These are phyloP conservation scores for Candida odintsovae DNA, from an alignment of 805 yeast species.

Conservation along the genomic window DNA sequence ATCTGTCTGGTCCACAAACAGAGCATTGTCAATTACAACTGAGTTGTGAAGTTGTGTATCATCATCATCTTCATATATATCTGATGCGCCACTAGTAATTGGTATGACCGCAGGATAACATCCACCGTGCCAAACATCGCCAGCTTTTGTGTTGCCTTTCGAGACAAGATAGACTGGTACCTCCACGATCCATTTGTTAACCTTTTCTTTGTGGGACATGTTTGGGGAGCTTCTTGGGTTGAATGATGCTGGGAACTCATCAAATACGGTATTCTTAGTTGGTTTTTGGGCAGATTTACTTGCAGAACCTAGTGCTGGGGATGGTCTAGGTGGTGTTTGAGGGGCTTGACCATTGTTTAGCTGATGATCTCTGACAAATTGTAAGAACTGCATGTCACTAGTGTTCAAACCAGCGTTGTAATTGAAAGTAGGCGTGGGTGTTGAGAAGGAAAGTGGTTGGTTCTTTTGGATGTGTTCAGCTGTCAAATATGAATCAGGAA, in stretches of 20 bases:
- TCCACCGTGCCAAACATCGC: conserved; percentile 30
- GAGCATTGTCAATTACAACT: conserved; percentile 7
- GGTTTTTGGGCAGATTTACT: not conserved
- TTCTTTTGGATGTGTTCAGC: not conserved
- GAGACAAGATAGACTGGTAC: conserved; percentile 42
- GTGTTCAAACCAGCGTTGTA: not conserved
- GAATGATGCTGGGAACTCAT: conserved; percentile 40
- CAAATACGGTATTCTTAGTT: not conserved
- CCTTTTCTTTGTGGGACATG: conserved; percentile 65
- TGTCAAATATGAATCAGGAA: not conserved
- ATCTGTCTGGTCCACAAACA: conserved; percentile 37
- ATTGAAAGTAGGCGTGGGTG: not conserved
- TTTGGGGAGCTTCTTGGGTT: conserved; percentile 57
- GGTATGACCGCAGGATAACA: conserved; percentile 47
- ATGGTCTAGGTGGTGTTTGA: not conserved
- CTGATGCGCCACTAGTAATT: conserved; percentile 9
- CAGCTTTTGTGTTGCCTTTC: not conserved
- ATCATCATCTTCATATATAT: conserved; percentile 6
- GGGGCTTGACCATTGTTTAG: not conserved
- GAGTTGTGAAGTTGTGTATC: not conserved
- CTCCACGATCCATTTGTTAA: conserved; percentile 53
- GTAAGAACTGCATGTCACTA: not conserved
- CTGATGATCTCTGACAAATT: not conserved
- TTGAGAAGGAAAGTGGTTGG: not conserved
- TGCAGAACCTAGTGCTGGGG: not conserved